Percentiles rank a stretch among this genome's conserved stretches.
Evolutionary conservation across 805 yeast species (phyloP).

Genomic region (Candida schatavii): DNA sequence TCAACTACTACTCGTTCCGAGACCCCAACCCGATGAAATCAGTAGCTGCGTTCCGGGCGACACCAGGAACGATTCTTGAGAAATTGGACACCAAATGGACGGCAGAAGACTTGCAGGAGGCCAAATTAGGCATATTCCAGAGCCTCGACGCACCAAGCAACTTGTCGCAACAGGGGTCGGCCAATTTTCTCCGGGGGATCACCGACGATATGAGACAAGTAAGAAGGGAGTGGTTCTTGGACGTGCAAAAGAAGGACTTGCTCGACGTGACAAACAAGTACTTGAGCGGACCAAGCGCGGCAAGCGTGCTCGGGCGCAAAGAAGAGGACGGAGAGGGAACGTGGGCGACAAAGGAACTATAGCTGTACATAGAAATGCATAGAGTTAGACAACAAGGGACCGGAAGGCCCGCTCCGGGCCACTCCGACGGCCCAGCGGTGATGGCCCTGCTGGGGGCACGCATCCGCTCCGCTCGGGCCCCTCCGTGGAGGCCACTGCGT

Average conservation of each 20-base stretch:
- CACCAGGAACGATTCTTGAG: constrained; percentile 43
- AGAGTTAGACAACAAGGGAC: background rate
- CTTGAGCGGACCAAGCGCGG: constrained; percentile 38
- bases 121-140: constrained; percentile 89
- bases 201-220: constrained; percentile 76
- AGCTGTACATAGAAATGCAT: background rate
- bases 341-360: background rate
- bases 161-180: constrained; percentile 73
- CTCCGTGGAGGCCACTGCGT: too few relatives aligned
- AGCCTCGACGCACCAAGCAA: constrained; percentile 86
- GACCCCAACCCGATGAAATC: constrained; percentile 87
- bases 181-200: constrained; percentile 63
- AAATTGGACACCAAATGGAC: constrained; percentile 44
- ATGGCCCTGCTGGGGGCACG: too few relatives aligned
- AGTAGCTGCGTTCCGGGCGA: constrained; percentile 51
- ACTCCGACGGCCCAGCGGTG: background rate
- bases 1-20: constrained; percentile 85
- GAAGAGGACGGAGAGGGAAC: constrained; percentile 12
- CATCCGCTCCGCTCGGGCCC: too few relatives aligned
- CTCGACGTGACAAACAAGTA: constrained; percentile 66
- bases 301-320: constrained; percentile 44
- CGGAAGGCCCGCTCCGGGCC: too few relatives aligned
- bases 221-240: constrained; percentile 72
- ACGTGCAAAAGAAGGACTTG: constrained; percentile 62
- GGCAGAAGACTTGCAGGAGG: constrained; percentile 73